Percentiles rank a stretch among this genome's conserved stretches.
phyloP scores from a whole-genome alignment of 768 basidiomycete species.

The Psilocybe sp. region DNA sequence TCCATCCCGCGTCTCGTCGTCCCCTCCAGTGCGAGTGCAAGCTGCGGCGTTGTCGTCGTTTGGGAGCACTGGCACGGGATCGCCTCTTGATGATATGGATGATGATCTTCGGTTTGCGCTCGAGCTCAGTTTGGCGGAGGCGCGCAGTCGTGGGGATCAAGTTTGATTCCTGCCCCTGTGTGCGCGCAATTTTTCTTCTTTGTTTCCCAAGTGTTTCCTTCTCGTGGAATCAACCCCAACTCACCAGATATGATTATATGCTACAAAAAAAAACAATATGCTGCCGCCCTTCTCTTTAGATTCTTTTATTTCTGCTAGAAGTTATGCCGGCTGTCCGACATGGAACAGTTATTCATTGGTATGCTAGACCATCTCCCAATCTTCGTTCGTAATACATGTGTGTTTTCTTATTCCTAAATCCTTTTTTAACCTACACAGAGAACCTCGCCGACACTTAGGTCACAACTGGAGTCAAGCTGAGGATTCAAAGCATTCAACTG shows the following conservation, averaged over 20 bases:
- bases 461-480: slow-evolving; percentile 1
- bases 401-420: no score
- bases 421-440: no score
- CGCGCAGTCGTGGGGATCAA: slow-evolving; percentile 36
- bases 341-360: no score
- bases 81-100: slow-evolving; percentile 43
- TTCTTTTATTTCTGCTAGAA: no score
- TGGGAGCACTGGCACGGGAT: neutral
- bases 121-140: slow-evolving; percentile 71
- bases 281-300: no score
- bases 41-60: neutral
- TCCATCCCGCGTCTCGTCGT: slow-evolving; percentile 3
- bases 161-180: slow-evolving; percentile 3
- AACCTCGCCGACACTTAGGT: neutral
- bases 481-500: slow-evolving; percentile 5
- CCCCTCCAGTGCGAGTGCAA: neutral
- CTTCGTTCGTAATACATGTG: no score
- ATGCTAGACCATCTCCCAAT: no score
- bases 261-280: no score
- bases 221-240: no score
- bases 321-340: no score
- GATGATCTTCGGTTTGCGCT: slow-evolving; percentile 65
- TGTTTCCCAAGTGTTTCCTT: no score
- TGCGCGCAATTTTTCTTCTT: neutral
- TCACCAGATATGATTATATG: no score